These are phyloP conservation scores for Aspergillus mulundensis DNA, from an alignment of 495 filamentous ascomycete genomes.

Conservation along the genomic window DNA sequence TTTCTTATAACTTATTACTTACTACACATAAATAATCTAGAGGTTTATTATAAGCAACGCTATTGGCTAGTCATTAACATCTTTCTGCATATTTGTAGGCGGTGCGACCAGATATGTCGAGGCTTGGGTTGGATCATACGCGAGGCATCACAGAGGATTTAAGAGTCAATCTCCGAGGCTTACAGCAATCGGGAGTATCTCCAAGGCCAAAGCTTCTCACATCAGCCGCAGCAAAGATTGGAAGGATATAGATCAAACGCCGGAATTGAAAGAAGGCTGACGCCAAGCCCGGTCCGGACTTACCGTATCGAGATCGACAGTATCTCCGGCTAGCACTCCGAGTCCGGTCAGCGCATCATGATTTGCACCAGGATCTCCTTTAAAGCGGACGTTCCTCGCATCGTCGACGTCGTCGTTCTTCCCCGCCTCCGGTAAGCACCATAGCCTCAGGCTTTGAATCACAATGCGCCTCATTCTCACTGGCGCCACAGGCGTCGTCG, in stretches of 20 bases:
- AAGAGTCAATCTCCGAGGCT: background rate
- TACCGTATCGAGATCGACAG: background rate
- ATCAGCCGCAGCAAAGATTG: background rate
- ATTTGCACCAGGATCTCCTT: background rate
- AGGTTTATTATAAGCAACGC: too few species aligned
- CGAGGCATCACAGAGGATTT: background rate
- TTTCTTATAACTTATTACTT: too few species aligned
- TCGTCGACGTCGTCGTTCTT: background rate
- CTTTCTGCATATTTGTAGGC: too few species aligned
- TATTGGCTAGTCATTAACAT: too few species aligned
- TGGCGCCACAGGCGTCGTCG: conserved; percentile 70
- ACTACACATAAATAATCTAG: too few species aligned
- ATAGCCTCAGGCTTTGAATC: background rate
- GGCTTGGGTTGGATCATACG: too few species aligned
- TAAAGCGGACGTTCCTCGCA: background rate
- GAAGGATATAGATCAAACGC: background rate
- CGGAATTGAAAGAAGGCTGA: background rate
- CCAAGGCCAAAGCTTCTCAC: background rate
- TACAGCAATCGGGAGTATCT: background rate
- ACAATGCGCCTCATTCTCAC: conserved; percentile 71
- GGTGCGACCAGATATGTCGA: too few species aligned
- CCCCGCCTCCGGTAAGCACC: background rate
- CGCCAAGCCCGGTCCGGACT: background rate
- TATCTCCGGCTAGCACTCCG: background rate
- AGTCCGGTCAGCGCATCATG: background rate